A percentile compares a stretch with the other conserved stretches of the same genome.
phyloP scores from a whole-genome alignment of 1,139 yeast species.

The Zygosaccharomyces pseudobailii region DNA sequence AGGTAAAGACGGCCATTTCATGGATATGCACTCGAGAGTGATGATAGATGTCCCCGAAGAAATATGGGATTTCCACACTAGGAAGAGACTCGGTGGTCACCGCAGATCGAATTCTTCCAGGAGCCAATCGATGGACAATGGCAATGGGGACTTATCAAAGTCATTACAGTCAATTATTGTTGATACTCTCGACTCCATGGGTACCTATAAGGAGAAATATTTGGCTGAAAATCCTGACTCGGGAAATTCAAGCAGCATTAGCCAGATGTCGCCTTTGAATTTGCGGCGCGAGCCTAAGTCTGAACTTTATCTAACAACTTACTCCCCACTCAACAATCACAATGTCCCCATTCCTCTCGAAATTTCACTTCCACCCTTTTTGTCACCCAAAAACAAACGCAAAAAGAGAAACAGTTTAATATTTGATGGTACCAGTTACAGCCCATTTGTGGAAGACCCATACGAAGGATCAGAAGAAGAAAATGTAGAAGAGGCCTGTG shows the following conservation, averaged over 20 bases:
- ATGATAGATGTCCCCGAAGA: slow-evolving; percentile 31
- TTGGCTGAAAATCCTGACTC: neutral
- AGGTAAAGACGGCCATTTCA: slow-evolving; percentile 21
- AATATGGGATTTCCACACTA: slow-evolving; percentile 26
- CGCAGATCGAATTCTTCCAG: slow-evolving; percentile 4
- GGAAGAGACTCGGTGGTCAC: slow-evolving; percentile 11
- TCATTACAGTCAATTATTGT: slow-evolving; percentile 31
- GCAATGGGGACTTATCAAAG: slow-evolving; percentile 12
- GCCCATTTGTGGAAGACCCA: slow-evolving; percentile 15
- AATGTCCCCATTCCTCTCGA: slow-evolving; percentile 37
- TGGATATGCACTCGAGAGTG: slow-evolving; percentile 30
- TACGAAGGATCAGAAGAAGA: slow-evolving; percentile 4
- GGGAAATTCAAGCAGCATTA: slow-evolving; percentile 1
- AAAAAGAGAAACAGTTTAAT: slow-evolving; percentile 24
- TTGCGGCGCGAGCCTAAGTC: slow-evolving; percentile 11
- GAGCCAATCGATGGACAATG: neutral
- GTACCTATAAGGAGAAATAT: slow-evolving; percentile 1
- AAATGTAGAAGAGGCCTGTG: neutral
- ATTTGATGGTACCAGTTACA: slow-evolving; percentile 31
- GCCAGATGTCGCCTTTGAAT: slow-evolving; percentile 14
- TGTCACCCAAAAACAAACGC: slow-evolving; percentile 34
- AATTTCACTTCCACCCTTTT: slow-evolving; percentile 34
- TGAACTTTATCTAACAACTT: slow-evolving; percentile 32
- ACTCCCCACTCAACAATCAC: slow-evolving; percentile 34
- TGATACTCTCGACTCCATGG: slow-evolving; percentile 23